Base-by-base conservation (phyloP, 768 basidiomycete species). In the Calocybe cyanea region DNA sequence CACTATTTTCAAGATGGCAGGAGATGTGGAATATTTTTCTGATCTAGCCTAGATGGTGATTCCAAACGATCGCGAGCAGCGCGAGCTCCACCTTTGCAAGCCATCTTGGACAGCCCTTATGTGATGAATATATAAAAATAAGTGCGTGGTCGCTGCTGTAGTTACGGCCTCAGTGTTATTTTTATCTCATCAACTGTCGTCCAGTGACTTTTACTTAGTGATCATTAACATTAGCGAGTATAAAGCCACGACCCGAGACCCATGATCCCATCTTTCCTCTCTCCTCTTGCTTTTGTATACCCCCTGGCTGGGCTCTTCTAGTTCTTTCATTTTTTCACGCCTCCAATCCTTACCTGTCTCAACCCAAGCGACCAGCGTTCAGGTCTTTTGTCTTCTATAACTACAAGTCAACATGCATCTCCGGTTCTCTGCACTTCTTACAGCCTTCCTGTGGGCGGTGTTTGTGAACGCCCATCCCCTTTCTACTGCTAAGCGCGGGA, bases 381-480 rank as follows among this genome's bases (percentile, higher is more conserved):
- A 52, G 50, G 51, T 55, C 59, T 57, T 60, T 57, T n/a, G 43
- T 50, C 50, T 40, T 38, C 48, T 55, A 37, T 45, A 52, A 50
- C 49, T 49, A 21, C 28, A 46, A 19, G 37, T 40, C 51, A 63
- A 56, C 53, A 87, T 87, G 85, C 76, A 77, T 53, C 66, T 85
- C 58, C 66, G 66, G 36, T 71, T 85, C 53, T 65, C 72, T 46
- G 49, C 75, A 50, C 70, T 87, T 53, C 67, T 81, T 48, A 71
- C 74, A 51, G 75, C 70, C 62, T 52, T 85, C 48, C 57, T 80
- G 37, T 52, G 74, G 40, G 64, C 70, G 45, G 57, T 73, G 30
- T 67, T 68, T 43, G 63, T 58, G 45, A 57, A 60, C 40, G 78
- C 79, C 30, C 60, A 65, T 9, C 79, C 79, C 34, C 28, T 14